Base-by-base conservation (phyloP, 306 rosid genomes). In the Sechiopsis laciniata region DNA sequence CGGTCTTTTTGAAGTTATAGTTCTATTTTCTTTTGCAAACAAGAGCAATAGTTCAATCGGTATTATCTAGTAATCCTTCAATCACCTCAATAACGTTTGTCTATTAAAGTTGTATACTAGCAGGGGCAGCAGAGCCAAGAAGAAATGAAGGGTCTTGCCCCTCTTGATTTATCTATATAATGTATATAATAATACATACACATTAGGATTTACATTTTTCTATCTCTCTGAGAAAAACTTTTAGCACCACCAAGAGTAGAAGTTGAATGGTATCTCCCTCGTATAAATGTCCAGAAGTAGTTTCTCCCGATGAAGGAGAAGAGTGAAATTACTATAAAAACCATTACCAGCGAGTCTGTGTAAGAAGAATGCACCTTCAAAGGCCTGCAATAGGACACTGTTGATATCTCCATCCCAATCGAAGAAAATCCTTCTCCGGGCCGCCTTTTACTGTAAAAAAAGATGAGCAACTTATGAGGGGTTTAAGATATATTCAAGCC, bases 351-450 rank as follows among this genome's bases (percentile, higher is more conserved):
- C 4, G 82, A 80, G 22, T 80, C 70, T 76, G 54, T 51, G 26
- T 79, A 17, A 29, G 83, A 75, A 35, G 84, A 75, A 45, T 75
- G 78, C 66, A 80, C 79, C 81, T 75, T 75, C 76, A 65, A 48
- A 63, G 81, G 81, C 70, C 80, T 79, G 86, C 82, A 37, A 64
- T 21, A 37, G 10, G 57, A 35, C 13, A 82, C 71, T 10, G 75
- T 55, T 20, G 95, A 75, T 55, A 86, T 70, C 76, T 75, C 83
- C 46, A 87, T 10, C 62, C 89, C 79, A 50, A 89, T 75, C 2
- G 96, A 83, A 48, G 97, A 90, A 75, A 89, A 94, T 59, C 83
- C 79, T 61, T 87, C 87, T 19, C 81, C 71, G 21, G 97, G 85
- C 37, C 81, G 77, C 64, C 86, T 78, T 72, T 75, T 64, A 81